Percentiles rank a stretch among this genome's conserved stretches.
Evolutionary conservation across 1,284 basidiomycete genomes (phyloP).

Genomic region (Xanthoconium separans): DNA sequence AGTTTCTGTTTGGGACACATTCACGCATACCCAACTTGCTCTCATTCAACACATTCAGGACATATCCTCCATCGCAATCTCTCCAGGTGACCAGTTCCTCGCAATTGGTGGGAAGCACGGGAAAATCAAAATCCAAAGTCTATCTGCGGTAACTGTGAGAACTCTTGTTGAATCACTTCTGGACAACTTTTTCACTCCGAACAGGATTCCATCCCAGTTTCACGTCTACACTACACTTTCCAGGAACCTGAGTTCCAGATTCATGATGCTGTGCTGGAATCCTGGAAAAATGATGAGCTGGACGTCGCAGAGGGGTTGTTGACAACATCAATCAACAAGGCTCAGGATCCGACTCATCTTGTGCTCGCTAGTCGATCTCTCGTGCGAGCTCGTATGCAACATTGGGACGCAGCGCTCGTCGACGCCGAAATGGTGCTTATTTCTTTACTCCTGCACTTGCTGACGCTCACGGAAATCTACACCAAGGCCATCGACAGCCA

Average conservation of each 20-base stretch:
- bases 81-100: no score
- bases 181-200: no score
- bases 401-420: background rate
- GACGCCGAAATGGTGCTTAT: background rate
- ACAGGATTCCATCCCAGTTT: no score
- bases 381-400: background rate
- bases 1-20: no score
- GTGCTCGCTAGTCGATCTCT: background rate
- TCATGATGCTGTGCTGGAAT: background rate
- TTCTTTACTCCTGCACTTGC: background rate
- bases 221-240: background rate
- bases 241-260: background rate
- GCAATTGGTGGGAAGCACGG: no score
- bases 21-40: no score
- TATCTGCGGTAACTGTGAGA: no score
- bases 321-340: background rate
- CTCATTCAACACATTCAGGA: no score
- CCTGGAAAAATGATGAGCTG: background rate
- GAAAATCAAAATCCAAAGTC: no score
- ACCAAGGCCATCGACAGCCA: background rate
- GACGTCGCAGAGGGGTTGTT: background rate
- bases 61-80: no score
- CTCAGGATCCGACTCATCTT: background rate
- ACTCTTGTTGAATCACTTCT: no score
- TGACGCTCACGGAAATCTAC: background rate